Evolutionary conservation across 345 rosid species (phyloP).

Genomic region (Salix koriyanagi): DNA sequence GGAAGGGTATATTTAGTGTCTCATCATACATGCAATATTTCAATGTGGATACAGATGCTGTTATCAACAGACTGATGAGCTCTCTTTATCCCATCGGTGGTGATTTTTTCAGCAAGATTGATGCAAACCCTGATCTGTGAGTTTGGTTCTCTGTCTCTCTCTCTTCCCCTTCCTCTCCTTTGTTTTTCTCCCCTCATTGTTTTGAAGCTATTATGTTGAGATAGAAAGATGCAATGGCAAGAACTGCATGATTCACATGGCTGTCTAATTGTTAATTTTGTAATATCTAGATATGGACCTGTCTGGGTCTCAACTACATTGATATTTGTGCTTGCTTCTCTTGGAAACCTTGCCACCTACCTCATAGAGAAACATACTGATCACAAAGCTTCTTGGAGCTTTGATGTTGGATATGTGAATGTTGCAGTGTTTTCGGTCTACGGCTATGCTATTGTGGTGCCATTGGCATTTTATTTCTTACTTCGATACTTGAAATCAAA

Average conservation of each 20-base stretch:
- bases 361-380: conserved; percentile 57
- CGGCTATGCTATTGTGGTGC: conserved; percentile 72
- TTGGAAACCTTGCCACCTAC: conserved; percentile 86
- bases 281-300: conserved; percentile 72
- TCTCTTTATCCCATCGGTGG: conserved; percentile 68
- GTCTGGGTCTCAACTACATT: conserved; percentile 90
- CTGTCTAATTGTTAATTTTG: not conserved
- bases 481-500: conserved; percentile 73
- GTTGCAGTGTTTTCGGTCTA: conserved; percentile 60
- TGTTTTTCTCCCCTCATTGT: not conserved
- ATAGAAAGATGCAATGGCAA: not conserved
- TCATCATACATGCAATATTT: conserved; percentile 81
- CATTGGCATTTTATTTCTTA: conserved; percentile 79
- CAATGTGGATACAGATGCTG: conserved; percentile 83
- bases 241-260: not conserved
- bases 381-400: conserved; percentile 62
- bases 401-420: conserved; percentile 76
- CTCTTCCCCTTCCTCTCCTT: not conserved
- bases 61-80: conserved; percentile 70
- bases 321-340: conserved; percentile 69
- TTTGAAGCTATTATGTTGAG: not conserved
- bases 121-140: conserved; percentile 95
- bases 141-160: conserved; percentile 24
- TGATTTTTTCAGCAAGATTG: conserved; percentile 83
- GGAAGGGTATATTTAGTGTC: conserved; percentile 79